Percentiles rank a stretch among this genome's conserved stretches.
Evolutionary conservation across 176 grass and related monocot species (phyloP).

Genomic region (Aegilops umbellulata): DNA sequence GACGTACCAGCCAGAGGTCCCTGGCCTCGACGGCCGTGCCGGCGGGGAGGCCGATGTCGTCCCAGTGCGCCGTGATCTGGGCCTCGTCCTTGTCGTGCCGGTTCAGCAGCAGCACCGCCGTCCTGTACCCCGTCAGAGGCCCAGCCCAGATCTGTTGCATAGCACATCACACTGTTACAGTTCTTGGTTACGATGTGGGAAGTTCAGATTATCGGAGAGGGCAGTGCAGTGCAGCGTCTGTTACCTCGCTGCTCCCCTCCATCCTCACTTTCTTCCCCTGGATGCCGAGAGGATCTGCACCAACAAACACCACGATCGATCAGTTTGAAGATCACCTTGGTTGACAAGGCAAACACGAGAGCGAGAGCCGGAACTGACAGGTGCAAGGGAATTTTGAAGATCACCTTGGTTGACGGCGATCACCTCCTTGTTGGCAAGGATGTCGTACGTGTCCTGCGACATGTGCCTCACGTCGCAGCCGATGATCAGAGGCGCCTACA

Average conservation of each 20-base stretch:
- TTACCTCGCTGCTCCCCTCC: conserved; percentile 72
- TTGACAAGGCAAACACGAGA: conserved; percentile 14
- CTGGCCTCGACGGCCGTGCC: conserved; percentile 51
- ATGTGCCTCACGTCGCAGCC: conserved; percentile 83
- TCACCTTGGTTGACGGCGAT: conserved; percentile 92
- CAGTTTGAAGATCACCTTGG: conserved; percentile 41
- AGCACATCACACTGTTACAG: not conserved
- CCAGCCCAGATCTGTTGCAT: conserved; percentile 53
- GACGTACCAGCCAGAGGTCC: conserved; percentile 73
- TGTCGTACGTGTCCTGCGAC: conserved; percentile 62
- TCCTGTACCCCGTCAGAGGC: conserved; percentile 55
- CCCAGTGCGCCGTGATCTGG: conserved; percentile 60
- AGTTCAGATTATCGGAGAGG: not conserved
- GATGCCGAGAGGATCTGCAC: conserved; percentile 64
- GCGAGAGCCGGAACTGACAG: not conserved
- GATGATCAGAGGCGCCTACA: conserved; percentile 82
- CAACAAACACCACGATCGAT: not conserved
- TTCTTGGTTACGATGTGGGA: not conserved
- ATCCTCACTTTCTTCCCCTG: conserved; percentile 94
- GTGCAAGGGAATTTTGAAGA: not conserved
- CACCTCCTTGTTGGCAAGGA: conserved; percentile 85
- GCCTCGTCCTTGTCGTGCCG: conserved; percentile 25
- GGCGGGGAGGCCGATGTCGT: conserved; percentile 67
- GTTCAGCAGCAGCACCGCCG: conserved; percentile 60
- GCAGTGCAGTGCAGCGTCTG: not conserved